Conservation (phyloP, 768 basidiomycete species). For the Paxillus rubicundulus region DNA sequence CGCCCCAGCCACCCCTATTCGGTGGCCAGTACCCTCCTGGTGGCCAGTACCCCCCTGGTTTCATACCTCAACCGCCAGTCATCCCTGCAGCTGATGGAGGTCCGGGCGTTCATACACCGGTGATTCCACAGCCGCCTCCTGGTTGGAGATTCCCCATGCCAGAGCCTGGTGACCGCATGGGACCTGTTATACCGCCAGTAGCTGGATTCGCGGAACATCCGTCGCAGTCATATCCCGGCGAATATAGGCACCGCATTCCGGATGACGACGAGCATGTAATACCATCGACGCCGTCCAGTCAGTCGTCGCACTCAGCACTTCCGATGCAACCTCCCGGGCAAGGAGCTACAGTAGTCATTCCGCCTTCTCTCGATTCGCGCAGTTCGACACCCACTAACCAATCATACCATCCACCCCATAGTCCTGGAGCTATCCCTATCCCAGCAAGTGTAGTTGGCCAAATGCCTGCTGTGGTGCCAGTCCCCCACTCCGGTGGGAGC, state of each 20-base stretch:
- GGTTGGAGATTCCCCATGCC: conserved; percentile 22
- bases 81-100: conserved; percentile 15
- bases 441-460: neutral
- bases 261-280: conserved; percentile 21
- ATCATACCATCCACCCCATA: conserved; percentile 14
- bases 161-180: conserved; percentile 16
- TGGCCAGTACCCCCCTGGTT: conserved; percentile 7
- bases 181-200: conserved; percentile 41
- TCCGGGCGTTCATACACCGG: conserved; percentile 14
- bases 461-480: conserved; percentile 17
- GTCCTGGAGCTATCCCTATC: conserved; percentile 15
- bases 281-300: conserved; percentile 19
- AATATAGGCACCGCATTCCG: conserved; percentile 3
- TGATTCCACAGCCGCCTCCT: conserved; percentile 23
- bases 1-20: conserved; percentile 16
- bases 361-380: conserved; percentile 15
- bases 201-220: conserved; percentile 7
- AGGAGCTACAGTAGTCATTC: conserved; percentile 10
- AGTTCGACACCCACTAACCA: conserved; percentile 27
- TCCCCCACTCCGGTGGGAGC: conserved; percentile 9
- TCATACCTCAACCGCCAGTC: conserved; percentile 23
- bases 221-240: conserved; percentile 3
- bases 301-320: conserved; percentile 12
- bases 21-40: conserved; percentile 8
- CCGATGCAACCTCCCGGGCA: conserved; percentile 14